These are phyloP conservation scores for Sphaceloma murrayae DNA, from an alignment of 2,329 filamentous ascomycete genomes.

Conservation along the genomic window DNA sequence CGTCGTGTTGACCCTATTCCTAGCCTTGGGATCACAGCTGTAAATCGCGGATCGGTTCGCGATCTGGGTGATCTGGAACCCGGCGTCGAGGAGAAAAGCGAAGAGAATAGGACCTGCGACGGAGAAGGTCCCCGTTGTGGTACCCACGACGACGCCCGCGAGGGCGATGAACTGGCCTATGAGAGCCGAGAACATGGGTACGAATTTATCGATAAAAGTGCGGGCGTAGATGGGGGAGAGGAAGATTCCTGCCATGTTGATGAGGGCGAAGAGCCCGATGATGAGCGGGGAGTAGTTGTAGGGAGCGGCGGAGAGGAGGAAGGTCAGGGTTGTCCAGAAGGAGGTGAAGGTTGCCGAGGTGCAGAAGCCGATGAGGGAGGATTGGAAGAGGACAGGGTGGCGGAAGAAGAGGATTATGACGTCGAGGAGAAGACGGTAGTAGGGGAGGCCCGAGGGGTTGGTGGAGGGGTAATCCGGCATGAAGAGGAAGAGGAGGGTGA, in stretches of 20 bases:
- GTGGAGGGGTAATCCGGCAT: conserved; percentile 75
- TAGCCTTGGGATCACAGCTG: conserved; percentile 56
- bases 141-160: conserved; percentile 55
- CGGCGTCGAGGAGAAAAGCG: conserved; percentile 60
- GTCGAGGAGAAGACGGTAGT: conserved; percentile 54
- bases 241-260: conserved; percentile 61
- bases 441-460: conserved; percentile 56
- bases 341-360: conserved; percentile 52
- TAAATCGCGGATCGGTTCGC: conserved; percentile 65
- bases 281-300: conserved; percentile 58
- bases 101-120: conserved; percentile 65
- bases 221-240: conserved; percentile 61
- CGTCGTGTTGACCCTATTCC: conserved; percentile 70
- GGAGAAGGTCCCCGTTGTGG: conserved; percentile 55
- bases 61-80: conserved; percentile 63
- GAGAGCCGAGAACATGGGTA: conserved; percentile 58
- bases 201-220: conserved; percentile 58
- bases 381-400: conserved; percentile 61
- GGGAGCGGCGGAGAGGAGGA: conserved; percentile 60
- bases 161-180: conserved; percentile 52
- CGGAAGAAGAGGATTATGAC: conserved; percentile 55
- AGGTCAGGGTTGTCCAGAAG: conserved; percentile 70
- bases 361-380: conserved; percentile 57
- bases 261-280: conserved; percentile 71
- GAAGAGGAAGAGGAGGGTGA: conserved; percentile 55